These are phyloP conservation scores for Pichia sp. DNA, from an alignment of 1,139 yeast genomes.

Conservation along the genomic window DNA sequence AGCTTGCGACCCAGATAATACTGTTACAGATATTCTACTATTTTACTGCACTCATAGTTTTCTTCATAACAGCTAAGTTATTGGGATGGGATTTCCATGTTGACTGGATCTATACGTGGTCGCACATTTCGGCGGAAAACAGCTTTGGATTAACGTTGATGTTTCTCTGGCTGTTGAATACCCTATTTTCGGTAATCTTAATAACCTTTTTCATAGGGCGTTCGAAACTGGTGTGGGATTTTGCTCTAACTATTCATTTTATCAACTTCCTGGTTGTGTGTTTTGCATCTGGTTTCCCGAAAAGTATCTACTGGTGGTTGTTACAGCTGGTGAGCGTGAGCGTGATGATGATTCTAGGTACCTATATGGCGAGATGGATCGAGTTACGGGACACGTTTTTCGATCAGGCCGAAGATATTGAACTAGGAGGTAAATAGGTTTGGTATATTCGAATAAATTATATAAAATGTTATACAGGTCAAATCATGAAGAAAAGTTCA, in stretches of 20 bases:
- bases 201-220: constrained; percentile 87
- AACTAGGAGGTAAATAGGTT: constrained; percentile 31
- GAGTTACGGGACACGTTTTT: constrained; percentile 86
- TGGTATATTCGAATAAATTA: neutral
- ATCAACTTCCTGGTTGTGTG: constrained; percentile 70
- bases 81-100: constrained; percentile 61
- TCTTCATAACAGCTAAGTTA: constrained; percentile 52
- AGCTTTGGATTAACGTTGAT: constrained; percentile 75
- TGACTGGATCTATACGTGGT: constrained; percentile 85
- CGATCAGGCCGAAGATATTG: constrained; percentile 66
- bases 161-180: constrained; percentile 73
- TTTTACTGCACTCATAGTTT: constrained; percentile 53
- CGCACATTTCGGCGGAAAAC: constrained; percentile 65
- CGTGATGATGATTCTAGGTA: constrained; percentile 71
- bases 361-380: constrained; percentile 84
- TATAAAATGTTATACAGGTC: neutral
- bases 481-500: constrained; percentile 29
- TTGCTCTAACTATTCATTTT: constrained; percentile 83
- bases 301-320: constrained; percentile 77
- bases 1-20: constrained; percentile 50
- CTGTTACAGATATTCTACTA: constrained; percentile 66
- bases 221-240: constrained; percentile 92
- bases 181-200: constrained; percentile 72
- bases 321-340: constrained; percentile 66
- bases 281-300: constrained; percentile 64